phyloP scores from a whole-genome alignment of 139 green algal species.

The Astrephomene gubernaculifera region DNA sequence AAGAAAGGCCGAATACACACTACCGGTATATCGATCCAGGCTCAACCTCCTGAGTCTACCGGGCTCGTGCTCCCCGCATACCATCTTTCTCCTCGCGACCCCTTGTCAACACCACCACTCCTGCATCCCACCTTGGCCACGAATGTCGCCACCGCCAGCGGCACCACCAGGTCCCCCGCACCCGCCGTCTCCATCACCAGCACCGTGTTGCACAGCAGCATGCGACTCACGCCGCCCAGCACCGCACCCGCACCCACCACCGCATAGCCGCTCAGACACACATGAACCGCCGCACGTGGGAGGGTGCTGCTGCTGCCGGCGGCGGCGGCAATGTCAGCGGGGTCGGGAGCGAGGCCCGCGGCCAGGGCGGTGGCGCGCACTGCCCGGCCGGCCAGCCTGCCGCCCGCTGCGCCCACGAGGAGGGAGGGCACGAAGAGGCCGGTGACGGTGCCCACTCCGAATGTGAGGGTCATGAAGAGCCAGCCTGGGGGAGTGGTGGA shows the following conservation, averaged over 20 bases:
- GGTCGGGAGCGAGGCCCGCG: no score
- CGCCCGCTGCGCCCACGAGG: slow-evolving; percentile 64
- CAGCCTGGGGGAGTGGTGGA: neutral
- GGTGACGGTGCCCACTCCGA: slow-evolving; percentile 77
- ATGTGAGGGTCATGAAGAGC: slow-evolving; percentile 74
- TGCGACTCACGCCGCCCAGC: slow-evolving; percentile 78
- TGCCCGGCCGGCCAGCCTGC: slow-evolving; percentile 68
- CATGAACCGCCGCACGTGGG: neutral
- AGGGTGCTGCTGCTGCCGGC: no score
- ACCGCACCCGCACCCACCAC: slow-evolving; percentile 71
- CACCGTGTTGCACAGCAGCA: slow-evolving; percentile 84
- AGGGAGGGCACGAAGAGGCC: slow-evolving; percentile 84
- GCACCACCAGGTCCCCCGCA: slow-evolving; percentile 73
- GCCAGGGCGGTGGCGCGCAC: slow-evolving; percentile 56
- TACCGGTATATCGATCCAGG: no score
- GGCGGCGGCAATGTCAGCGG: no score
- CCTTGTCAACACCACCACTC: no score
- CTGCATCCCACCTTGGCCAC: slow-evolving; percentile 75
- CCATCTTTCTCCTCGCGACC: no score
- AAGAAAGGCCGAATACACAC: no score
- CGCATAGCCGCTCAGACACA: slow-evolving; percentile 74
- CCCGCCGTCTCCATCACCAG: slow-evolving; percentile 89
- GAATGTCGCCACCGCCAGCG: slow-evolving; percentile 76
- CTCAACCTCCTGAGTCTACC: no score
- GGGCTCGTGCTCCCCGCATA: no score